These are phyloP conservation scores for Gossypium mustelinum DNA, from an alignment of 345 rosid species.

Conservation along the genomic window DNA sequence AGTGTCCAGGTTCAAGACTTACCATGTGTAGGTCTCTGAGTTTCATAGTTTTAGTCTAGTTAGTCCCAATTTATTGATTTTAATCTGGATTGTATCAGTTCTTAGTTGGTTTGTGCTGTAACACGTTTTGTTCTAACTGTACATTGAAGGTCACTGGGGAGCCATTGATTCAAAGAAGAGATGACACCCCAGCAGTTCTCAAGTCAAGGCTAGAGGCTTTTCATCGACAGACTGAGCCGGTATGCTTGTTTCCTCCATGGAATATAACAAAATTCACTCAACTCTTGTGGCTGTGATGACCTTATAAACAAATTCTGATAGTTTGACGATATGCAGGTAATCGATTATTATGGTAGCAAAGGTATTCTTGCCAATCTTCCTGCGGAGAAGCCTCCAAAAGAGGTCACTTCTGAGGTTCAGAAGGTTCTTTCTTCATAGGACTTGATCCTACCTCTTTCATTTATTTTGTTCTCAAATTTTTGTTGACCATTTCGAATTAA, in stretches of 20 bases:
- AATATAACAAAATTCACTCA: not conserved
- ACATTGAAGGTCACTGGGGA: constrained; percentile 68
- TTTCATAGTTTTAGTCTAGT: too few relatives aligned
- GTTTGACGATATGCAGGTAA: constrained; percentile 43
- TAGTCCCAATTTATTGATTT: not conserved
- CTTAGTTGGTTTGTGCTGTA: too few relatives aligned
- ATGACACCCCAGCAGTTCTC: constrained; percentile 76
- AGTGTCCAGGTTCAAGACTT: too few relatives aligned
- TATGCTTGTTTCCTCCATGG: constrained; percentile 21
- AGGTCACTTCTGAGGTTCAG: constrained; percentile 77
- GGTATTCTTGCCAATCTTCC: constrained; percentile 58
- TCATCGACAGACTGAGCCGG: constrained; percentile 82
- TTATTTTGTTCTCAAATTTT: not conserved
- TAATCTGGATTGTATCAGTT: too few relatives aligned
- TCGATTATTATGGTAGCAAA: constrained; percentile 64
- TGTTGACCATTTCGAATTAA: not conserved
- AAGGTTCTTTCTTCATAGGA: constrained; percentile 49
- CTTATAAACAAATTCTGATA: not conserved
- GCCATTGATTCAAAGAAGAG: constrained; percentile 81
- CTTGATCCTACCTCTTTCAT: not conserved
- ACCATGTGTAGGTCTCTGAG: too few relatives aligned
- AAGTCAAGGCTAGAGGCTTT: constrained; percentile 79
- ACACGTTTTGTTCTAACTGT: not conserved
- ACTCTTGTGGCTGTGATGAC: not conserved
- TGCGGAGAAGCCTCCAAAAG: constrained; percentile 71